Evolutionary conservation across 2,329 filamentous ascomycete genomes (phyloP).

Genomic region (Akanthomyces dipterigenus): DNA sequence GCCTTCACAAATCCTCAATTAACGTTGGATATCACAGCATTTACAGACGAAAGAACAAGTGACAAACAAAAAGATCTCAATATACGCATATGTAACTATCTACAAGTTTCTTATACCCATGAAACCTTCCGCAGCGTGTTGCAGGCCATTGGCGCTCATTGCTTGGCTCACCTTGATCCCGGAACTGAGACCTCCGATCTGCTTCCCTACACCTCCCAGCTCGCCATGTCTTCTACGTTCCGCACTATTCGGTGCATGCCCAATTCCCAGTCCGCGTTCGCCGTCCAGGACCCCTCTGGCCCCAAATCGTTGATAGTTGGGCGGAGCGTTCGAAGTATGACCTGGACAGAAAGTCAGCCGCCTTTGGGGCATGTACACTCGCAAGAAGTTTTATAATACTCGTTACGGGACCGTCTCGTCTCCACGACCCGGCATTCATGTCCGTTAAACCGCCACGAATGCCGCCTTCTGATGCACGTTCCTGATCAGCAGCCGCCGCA

Average conservation of each 20-base stretch:
- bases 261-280: background rate
- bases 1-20: too few relatives aligned
- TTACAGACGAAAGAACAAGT: too few relatives aligned
- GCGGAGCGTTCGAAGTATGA: background rate
- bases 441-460: background rate
- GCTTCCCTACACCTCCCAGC: background rate
- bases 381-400: background rate
- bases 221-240: background rate
- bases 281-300: background rate
- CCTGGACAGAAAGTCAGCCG: background rate
- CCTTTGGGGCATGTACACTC: too few relatives aligned
- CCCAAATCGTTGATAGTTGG: background rate
- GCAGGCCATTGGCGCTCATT: conserved; percentile 18
- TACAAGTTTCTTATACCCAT: background rate
- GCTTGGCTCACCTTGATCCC: conserved; percentile 14
- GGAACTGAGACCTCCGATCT: conserved; percentile 10
- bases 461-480: background rate
- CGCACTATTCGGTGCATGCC: background rate
- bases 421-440: background rate
- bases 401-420: background rate
- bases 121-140: background rate
- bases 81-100: background rate
- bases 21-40: too few relatives aligned
- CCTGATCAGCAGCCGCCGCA: background rate
- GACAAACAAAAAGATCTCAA: too few relatives aligned